Conservation (phyloP, 441 rosid species). For the Flueggea neowawraea region DNA sequence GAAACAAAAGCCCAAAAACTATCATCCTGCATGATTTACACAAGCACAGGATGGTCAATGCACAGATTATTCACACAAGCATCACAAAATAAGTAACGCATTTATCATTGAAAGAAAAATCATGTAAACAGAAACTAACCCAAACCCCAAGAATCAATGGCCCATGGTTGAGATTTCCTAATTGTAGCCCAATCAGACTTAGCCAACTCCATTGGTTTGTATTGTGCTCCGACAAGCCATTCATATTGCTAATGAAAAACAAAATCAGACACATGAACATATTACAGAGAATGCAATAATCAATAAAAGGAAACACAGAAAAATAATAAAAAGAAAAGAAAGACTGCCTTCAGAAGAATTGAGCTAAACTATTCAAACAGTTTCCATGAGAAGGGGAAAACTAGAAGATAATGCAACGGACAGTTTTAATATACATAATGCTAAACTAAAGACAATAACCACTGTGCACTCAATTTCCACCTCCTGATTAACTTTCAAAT, state of each 20-base stretch:
- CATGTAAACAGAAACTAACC: conserved; percentile 47
- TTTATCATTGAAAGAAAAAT: background rate
- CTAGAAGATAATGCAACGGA: too few relatives aligned
- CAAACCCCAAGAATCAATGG: conserved; percentile 99
- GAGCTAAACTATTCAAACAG: too few relatives aligned
- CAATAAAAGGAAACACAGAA: too few relatives aligned
- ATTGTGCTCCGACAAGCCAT: conserved; percentile 92
- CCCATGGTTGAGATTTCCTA: conserved; percentile 98
- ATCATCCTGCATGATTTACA: background rate
- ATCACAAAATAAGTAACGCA: background rate
- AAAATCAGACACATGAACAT: background rate
- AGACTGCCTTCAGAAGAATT: too few relatives aligned
- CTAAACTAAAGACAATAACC: too few relatives aligned
- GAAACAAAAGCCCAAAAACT: background rate
- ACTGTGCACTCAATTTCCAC: too few relatives aligned
- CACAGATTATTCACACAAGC: background rate
- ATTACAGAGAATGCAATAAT: too few relatives aligned
- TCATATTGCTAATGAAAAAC: conserved; percentile 78
- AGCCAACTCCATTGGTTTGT: conserved; percentile 88
- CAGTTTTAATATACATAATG: too few relatives aligned
- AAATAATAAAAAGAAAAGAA: too few relatives aligned
- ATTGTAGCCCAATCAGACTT: conserved; percentile 94
- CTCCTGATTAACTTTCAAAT: too few relatives aligned
- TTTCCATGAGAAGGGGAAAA: too few relatives aligned
- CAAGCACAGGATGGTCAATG: background rate